Evolutionary conservation across 176 grass and related monocot species (phyloP), one percentile per base, ranked within the genome.

Genomic region (Alloteropsis semialata): DNA sequence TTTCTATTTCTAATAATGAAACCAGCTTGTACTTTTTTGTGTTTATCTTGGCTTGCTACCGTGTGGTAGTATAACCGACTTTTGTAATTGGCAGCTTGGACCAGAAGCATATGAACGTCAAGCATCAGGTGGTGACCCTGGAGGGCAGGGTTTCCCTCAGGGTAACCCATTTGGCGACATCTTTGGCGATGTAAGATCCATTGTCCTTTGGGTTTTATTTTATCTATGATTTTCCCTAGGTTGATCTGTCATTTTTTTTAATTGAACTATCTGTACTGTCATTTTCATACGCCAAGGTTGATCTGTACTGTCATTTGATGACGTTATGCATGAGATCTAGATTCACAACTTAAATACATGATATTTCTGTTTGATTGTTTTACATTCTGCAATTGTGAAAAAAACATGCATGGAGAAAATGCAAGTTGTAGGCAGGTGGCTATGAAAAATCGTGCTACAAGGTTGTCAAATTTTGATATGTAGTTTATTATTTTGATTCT

Each of bases 131-230:
- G 92, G 90, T 89, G 87, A 72, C 58, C 80, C 91, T 85, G 84
- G 46, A 38, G 80, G 86, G 72, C 33, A 76, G 74, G 91, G 89
- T 25, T 97, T 88, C 67, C 39, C 82, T 80, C 68, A 72, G 21
- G 94, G 89, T 37, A 76, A 82, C 87, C 95, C 86, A 89, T 98
- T 98, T 98, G 76, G 85, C 36, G 95, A 98, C 58, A 81, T 89
- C 21, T 98, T 98, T 60, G 51, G 45, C 21, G 90, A 96, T 83
- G 90, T 91, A 80, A 69, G 78, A 84, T 33, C 39, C 69, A 46
- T 58, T 53, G 57, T 67, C 57, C 49, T 77, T 54, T 1, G 36
- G 29, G 43, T 63, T 68, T 81, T 89, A 37, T 71, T 87, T 76
- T n/a, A n/a, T n/a, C n/a, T n/a, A n/a, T n/a, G n/a, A 81, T 42